Base-by-base conservation (phyloP, 768 basidiomycete species). In the Pleurotus sapidus region DNA sequence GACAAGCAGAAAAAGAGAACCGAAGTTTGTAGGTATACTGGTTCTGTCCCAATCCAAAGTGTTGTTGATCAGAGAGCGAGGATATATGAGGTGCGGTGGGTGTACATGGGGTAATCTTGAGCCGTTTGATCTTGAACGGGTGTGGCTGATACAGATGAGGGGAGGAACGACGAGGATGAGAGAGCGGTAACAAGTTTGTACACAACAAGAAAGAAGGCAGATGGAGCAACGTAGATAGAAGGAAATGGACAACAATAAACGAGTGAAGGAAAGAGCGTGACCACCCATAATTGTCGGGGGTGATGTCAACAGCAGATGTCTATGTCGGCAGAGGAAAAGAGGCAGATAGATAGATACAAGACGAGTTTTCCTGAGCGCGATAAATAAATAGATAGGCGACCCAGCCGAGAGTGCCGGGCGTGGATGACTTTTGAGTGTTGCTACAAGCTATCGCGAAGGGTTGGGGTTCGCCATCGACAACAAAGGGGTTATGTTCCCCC, bases 401-500 rank as follows among this genome's bases (percentile, higher is more conserved):
- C n/a, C 5, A 9, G 15, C 49, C 30, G 9, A 34, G 30, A 34
- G 11, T 9, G 30, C 30, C 11, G 9, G 30, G 30, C 30, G 11
- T 11, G 30, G 30, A 34, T 34, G 30, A 34, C 30, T 34, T 34
- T 34, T 34, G 30, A 49, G 20, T 38, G 49, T 37, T 34, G 49
- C 49, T 15, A 24, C 23, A 11, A 20, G 39, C 38, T 42, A 54
- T 42, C 51, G 51, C 18, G 39, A 11, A 38, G 51, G 38, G 24
- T 54, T 54, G 17, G 65, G 53, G 42, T 61, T 62, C 59, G 66
- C 71, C 69, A 66, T 69, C 56, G 68, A 67, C 55, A 74, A 56
- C 58, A 72, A 47, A 59, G 70, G 64, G 37, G 68, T 58, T 47
- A 66, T 68, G 43, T 59, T 63, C 37, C 63, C 63, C 57, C 74